Conservation (phyloP, 768 basidiomycete species). For the Pholiota molesta region DNA sequence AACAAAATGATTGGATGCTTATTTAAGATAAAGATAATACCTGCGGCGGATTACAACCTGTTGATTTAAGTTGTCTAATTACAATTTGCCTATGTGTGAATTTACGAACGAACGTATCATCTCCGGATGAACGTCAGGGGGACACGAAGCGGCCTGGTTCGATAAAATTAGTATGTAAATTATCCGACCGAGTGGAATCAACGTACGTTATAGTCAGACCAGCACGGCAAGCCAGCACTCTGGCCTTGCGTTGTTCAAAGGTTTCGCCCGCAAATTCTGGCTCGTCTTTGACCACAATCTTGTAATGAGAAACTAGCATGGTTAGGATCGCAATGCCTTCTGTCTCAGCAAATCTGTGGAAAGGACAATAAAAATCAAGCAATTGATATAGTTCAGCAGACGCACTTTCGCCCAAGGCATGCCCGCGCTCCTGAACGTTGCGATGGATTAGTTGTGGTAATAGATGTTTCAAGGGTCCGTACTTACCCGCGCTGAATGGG, state of each 20-base stretch:
- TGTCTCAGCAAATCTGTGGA: conserved; percentile 51
- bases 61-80: too few relatives aligned
- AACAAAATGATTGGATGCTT: too few relatives aligned
- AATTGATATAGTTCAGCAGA: not conserved
- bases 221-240: conserved; percentile 38
- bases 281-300: conserved; percentile 52
- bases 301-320: conserved; percentile 48
- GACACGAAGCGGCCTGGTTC: conserved; percentile 27
- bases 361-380: not conserved
- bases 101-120: not conserved
- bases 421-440: conserved; percentile 21
- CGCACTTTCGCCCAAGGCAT: conserved; percentile 27
- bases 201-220: conserved; percentile 51
- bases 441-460: not conserved
- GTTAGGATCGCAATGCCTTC: conserved; percentile 54
- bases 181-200: not conserved
- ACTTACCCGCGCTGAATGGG: conserved; percentile 49
- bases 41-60: too few relatives aligned
- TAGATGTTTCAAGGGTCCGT: not conserved
- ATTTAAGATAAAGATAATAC: too few relatives aligned
- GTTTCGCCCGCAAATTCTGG: conserved; percentile 49
- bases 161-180: not conserved
- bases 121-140: conserved; percentile 27
- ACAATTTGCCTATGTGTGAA: not conserved
- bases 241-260: conserved; percentile 45